Conservation (phyloP, 345 rosid species). For the Populus ilicifolia region DNA sequence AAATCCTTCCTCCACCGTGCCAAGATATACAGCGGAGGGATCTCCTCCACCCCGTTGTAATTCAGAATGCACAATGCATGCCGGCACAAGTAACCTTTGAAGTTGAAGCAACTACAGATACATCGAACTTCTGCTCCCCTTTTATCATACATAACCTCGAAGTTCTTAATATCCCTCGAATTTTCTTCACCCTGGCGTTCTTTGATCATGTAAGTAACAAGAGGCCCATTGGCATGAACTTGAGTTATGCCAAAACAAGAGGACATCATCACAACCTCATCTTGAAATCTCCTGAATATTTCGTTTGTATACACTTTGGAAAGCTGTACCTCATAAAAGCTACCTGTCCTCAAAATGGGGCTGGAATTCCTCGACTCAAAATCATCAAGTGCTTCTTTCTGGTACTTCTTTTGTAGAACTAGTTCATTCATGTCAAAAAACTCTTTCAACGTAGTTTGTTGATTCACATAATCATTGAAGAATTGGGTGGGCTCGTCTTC, state of each 20-base stretch:
- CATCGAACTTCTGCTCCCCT: conserved; percentile 72
- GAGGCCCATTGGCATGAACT: conserved; percentile 57
- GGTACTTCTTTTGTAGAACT: conserved; percentile 67
- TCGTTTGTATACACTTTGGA: conserved; percentile 61
- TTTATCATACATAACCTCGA: conserved; percentile 72
- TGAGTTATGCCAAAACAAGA: conserved; percentile 80
- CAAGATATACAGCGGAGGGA: conserved; percentile 22
- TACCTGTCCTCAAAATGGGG: conserved; percentile 55
- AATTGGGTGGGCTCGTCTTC: conserved; percentile 53
- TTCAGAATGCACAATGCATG: conserved; percentile 56
- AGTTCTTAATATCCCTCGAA: conserved; percentile 55
- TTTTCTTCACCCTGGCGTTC: conserved; percentile 61
- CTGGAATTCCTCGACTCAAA: conserved; percentile 48
- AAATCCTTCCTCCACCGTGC: conserved; percentile 32
- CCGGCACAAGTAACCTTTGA: conserved; percentile 75
- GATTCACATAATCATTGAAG: conserved; percentile 65
- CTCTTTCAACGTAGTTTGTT: conserved; percentile 80
- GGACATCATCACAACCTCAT: conserved; percentile 81
- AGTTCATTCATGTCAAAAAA: conserved; percentile 80
- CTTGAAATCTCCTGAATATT: conserved; percentile 69
- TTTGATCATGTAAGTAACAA: conserved; percentile 65
- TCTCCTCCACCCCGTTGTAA: conserved; percentile 25
- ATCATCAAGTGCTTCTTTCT: conserved; percentile 64
- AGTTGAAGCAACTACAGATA: conserved; percentile 79
- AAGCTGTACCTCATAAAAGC: conserved; percentile 78